These are phyloP conservation scores for Magnusiomyces suaveolens DNA, from an alignment of 1,139 yeast genomes.

Conservation along the genomic window DNA sequence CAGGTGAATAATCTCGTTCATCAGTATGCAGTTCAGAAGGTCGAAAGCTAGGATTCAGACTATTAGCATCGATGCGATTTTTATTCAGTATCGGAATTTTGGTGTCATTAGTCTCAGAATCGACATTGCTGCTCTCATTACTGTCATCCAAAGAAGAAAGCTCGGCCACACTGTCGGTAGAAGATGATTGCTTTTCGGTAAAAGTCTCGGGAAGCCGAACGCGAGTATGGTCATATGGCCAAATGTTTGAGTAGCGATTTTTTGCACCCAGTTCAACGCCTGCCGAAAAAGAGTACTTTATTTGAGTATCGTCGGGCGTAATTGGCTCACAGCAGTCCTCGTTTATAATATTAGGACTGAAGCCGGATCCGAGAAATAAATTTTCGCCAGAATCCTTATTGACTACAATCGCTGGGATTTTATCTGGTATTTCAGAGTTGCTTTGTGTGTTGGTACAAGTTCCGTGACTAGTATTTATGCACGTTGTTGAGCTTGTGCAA, in stretches of 20 bases:
- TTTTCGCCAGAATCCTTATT: background rate
- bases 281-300: constrained; percentile 43
- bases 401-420: background rate
- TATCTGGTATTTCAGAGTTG: background rate
- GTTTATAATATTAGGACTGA: background rate
- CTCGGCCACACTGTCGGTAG: background rate
- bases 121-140: background rate
- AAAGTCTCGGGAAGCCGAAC: constrained; percentile 40
- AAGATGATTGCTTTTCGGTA: constrained; percentile 22
- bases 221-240: constrained; percentile 74
- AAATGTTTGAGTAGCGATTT: constrained; percentile 70
- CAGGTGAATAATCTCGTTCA: background rate
- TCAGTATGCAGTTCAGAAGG: background rate
- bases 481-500: background rate
- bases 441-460: background rate
- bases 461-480: background rate
- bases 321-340: constrained; percentile 11
- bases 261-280: constrained; percentile 66
- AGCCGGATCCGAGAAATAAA: background rate
- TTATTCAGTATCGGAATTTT: background rate
- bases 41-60: background rate
- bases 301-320: constrained; percentile 13
- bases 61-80: background rate
- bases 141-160: background rate
- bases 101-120: background rate